Base-by-base conservation (phyloP, 2,329 filamentous ascomycete species). In the Aspergillus neoniger region DNA sequence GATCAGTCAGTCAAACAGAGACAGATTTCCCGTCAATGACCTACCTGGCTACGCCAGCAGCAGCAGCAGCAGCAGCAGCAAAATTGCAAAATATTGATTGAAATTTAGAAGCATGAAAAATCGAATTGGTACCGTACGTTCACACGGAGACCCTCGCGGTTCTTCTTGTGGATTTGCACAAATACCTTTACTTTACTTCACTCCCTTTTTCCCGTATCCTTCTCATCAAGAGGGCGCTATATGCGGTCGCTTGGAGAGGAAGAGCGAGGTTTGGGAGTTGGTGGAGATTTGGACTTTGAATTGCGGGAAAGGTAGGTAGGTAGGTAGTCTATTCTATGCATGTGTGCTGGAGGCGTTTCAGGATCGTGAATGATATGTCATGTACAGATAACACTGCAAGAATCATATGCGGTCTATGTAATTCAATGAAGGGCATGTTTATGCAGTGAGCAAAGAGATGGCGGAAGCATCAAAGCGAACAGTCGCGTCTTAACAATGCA, bases 161-260 rank as follows among this genome's bases (percentile, higher is more conserved):
- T 63, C 61, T 50, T 50, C 58, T 57, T 36, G 49, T 59, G 58
- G 58, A 54, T 67, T 57, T 61, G 41, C 60, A 59, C 41, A 19
- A 19, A 19, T 19, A 19, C 19, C 19, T 19, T 19, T 19, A 10
- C 9, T 12, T 57, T 49, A 41, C 65, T 55, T 61, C 57, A 57
- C 59, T 68, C 63, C 61, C 64, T 55, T 60, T 57, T 58, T 60
- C 67, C 61, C 65, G 65, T 63, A 58, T 68, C 70, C 68, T 75
- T 75, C 75, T 77, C 75, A 77, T 63, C 69, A 71, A 72, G 67
- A 61, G 62, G 62, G 63, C 70, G 71, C 74, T 77, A 75, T 56
- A 75, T 63, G 74, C 70, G 70, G 58, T 62, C 73, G 66, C 65
- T 76, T 74, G 70, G 72, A 75, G 74, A 77, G 74, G 74, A 74